Percentiles rank a stretch among this genome's conserved stretches.
These are phyloP conservation scores for Fusarium sp. DNA, from an alignment of 2,329 filamentous ascomycete species.

Conservation along the genomic window DNA sequence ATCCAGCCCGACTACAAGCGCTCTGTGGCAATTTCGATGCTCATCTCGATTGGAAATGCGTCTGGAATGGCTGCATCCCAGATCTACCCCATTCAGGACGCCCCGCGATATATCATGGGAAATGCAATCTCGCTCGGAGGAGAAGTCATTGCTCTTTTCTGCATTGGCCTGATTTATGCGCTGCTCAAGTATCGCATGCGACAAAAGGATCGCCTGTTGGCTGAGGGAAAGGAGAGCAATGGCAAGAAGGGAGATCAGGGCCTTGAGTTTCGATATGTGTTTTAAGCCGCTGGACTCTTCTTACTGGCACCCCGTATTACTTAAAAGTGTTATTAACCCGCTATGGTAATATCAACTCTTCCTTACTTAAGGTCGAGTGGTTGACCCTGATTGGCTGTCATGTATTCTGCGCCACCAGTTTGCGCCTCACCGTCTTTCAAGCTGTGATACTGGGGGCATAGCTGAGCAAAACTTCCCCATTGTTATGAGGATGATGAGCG, in stretches of 20 bases:
- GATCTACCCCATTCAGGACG: slow-evolving; percentile 54
- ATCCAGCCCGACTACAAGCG: slow-evolving; percentile 64
- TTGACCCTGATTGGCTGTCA: no score
- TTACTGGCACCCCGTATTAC: no score
- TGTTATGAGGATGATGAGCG: no score
- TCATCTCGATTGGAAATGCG: slow-evolving; percentile 64
- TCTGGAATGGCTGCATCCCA: slow-evolving; percentile 65
- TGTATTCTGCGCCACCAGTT: no score
- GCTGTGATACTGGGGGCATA: no score
- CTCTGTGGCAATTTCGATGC: slow-evolving; percentile 62
- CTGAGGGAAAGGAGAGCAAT: slow-evolving; percentile 42
- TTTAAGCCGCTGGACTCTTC: slow-evolving; percentile 40
- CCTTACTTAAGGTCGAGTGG: no score
- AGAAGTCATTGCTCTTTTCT: slow-evolving; percentile 45
- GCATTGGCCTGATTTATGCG: slow-evolving; percentile 47
- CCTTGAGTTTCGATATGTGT: slow-evolving; percentile 40
- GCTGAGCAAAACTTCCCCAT: no score
- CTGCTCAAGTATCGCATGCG: slow-evolving; percentile 49
- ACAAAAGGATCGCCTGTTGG: slow-evolving; percentile 45
- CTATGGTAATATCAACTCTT: no score
- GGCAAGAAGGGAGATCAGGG: slow-evolving; percentile 35
- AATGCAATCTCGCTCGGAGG: slow-evolving; percentile 50
- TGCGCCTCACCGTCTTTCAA: no score
- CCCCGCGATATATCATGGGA: slow-evolving; percentile 50
- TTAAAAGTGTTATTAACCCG: no score